These are phyloP conservation scores for Triticum monococcum DNA, from an alignment of 176 grass and related monocot genomes.

Conservation along the genomic window DNA sequence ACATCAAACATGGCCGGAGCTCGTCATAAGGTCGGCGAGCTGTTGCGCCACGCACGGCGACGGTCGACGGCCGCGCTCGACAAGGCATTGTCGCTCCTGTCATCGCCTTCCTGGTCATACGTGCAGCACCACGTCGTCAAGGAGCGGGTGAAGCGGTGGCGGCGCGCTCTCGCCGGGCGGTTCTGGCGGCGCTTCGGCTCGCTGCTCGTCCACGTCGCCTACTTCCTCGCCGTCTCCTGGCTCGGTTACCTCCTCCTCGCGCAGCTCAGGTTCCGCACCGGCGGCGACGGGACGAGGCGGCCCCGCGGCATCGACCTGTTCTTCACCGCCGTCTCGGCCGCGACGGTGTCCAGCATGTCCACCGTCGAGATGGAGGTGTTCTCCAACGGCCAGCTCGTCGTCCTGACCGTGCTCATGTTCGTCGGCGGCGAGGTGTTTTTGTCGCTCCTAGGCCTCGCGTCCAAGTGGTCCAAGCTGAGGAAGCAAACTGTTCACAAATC, in stretches of 20 bases:
- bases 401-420: no score
- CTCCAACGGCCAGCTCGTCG: no score
- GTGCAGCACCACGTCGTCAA: conserved; percentile 29
- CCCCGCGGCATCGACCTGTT: no score
- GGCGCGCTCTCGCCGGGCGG: conserved; percentile 15
- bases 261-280: neutral
- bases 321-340: no score
- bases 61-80: neutral
- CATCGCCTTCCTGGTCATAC: conserved; percentile 9
- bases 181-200: neutral
- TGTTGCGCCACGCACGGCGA: neutral
- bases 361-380: no score
- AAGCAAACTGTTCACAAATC: neutral
- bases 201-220: conserved; percentile 27
- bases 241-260: conserved; percentile 35
- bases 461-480: conserved; percentile 36
- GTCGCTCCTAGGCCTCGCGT: conserved; percentile 40
- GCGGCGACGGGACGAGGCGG: no score
- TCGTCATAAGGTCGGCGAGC: neutral
- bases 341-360: no score
- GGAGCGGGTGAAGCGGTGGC: conserved; percentile 18
- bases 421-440: conserved; percentile 37
- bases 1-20: conserved; percentile 1
- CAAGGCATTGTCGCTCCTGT: neutral
- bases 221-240: conserved; percentile 41